These are phyloP conservation scores for Lasiosphaeria ovina DNA, from an alignment of 495 filamentous ascomycete genomes.

Conservation along the genomic window DNA sequence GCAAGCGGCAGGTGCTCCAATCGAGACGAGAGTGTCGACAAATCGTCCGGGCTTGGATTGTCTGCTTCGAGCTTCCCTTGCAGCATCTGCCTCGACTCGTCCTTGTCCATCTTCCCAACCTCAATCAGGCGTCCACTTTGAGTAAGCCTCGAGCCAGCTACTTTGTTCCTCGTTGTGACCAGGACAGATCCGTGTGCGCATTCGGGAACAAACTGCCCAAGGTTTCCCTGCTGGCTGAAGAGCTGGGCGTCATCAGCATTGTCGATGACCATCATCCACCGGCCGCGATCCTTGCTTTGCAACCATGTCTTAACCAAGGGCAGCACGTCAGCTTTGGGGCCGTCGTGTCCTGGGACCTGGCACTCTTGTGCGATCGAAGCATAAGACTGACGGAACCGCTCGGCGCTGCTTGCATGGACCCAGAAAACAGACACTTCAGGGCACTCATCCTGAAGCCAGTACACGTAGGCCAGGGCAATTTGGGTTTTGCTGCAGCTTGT, in stretches of 20 bases:
- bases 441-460: conserved; percentile 34
- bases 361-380: conserved; percentile 39
- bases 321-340: conserved; percentile 34
- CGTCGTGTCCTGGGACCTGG: conserved; percentile 29
- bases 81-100: conserved; percentile 25
- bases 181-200: conserved; percentile 36
- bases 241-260: conserved; percentile 49
- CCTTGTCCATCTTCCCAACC: conserved; percentile 35
- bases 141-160: conserved; percentile 26
- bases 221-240: conserved; percentile 21
- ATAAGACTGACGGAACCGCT: conserved; percentile 44
- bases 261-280: conserved; percentile 53
- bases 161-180: conserved; percentile 40
- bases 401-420: conserved; percentile 41
- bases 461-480: conserved; percentile 52
- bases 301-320: conserved; percentile 40
- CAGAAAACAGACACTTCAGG: conserved; percentile 46
- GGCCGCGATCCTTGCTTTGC: conserved; percentile 28
- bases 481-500: conserved; percentile 48
- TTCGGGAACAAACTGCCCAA: conserved; percentile 37
- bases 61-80: conserved; percentile 6
- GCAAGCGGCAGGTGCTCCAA: conserved; percentile 48
- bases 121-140: conserved; percentile 15
- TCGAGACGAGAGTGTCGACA: conserved; percentile 31
- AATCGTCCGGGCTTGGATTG: neutral